Evolutionary conservation across 225 moss, liverwort and hornwort genomes (phyloP).

Genomic region (Polytrichum formosum): DNA sequence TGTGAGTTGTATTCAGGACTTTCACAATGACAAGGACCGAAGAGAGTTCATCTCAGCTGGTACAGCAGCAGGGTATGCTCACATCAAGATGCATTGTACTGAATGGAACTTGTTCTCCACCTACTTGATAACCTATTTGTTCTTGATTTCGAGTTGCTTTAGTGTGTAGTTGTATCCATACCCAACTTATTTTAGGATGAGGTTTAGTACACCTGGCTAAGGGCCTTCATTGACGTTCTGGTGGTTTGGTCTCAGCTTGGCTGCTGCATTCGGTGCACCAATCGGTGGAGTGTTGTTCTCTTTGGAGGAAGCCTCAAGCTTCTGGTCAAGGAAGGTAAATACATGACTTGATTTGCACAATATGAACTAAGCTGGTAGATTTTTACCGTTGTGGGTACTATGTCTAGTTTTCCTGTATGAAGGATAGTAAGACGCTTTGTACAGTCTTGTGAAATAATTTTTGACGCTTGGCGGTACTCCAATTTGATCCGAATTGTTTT

Average conservation of each 20-base stretch:
- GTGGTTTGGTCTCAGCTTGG: conserved; percentile 44
- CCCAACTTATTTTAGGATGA: no score
- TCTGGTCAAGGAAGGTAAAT: conserved; percentile 84
- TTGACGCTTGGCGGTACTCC: no score
- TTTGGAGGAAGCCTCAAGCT: conserved; percentile 87
- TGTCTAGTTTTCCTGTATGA: no score
- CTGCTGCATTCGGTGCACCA: conserved; percentile 87
- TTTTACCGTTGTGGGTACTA: no score
- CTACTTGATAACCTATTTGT: no score
- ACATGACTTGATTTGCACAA: not conserved
- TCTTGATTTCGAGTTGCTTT: no score
- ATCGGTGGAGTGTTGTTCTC: conserved; percentile 88
- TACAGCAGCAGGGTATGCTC: conserved; percentile 73
- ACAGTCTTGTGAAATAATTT: no score
- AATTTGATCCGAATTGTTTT: not conserved
- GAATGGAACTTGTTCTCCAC: no score
- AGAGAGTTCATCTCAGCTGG: conserved; percentile 93
- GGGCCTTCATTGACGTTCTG: no score
- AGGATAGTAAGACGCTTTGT: no score
- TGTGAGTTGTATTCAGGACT: conserved; percentile 39
- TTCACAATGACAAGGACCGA: conserved; percentile 88
- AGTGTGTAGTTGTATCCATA: no score
- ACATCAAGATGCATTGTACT: not conserved
- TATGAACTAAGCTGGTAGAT: not conserved
- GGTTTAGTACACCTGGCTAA: no score